Base-by-base conservation (phyloP, 2,329 filamentous ascomycete species). In the Beauveria brongniartii region DNA sequence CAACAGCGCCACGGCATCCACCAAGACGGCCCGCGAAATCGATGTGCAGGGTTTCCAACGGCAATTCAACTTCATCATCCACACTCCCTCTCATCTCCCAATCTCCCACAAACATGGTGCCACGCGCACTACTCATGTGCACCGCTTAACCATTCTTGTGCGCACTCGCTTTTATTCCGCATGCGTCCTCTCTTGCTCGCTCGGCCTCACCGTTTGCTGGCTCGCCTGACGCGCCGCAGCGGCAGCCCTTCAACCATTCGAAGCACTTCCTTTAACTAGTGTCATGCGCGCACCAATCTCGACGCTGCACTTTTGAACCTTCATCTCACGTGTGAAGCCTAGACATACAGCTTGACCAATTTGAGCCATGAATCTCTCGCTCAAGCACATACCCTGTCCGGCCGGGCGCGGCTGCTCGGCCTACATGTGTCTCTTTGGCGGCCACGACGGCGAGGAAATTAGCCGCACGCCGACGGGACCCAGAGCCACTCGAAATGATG, bases 311-410 rank as follows among this genome's bases (percentile, higher is more conserved):
- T 7, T 47, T 56, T 7, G 18, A 47, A n/a, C 20, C 24, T 24
- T 7, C 54, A 37, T 30, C 7, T 14, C 20, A 10, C 24, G 20
- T 37, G n/a, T 26, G 12, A 47, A 34, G 41, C 41, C 10, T n/a
- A 7, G 1, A 3, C 26, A 12, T 3, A 3, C 14, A 2, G 18
- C 26, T 12, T n/a, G 34, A 12, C 3, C 6, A 55, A 20, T 18
- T 5, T 5, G 12, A 48, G 24, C 20, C 5, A 76, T 76, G 74
- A 74, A 73, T 62, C 63, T 76, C 61, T 66, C 69, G 52, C 77
- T 82, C 63, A 81, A 80, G 65, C 75, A 75, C 62, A 76, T 82
- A 53, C 77, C 78, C 10, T 82, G 80, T 64, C 80, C 80, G 6
- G 78, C 77, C 22, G 79, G 79, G 55, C 72, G 75, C 52, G 70